These are phyloP conservation scores for Diplotaxis tenuifolia DNA, from an alignment of 345 rosid genomes.

Conservation along the genomic window DNA sequence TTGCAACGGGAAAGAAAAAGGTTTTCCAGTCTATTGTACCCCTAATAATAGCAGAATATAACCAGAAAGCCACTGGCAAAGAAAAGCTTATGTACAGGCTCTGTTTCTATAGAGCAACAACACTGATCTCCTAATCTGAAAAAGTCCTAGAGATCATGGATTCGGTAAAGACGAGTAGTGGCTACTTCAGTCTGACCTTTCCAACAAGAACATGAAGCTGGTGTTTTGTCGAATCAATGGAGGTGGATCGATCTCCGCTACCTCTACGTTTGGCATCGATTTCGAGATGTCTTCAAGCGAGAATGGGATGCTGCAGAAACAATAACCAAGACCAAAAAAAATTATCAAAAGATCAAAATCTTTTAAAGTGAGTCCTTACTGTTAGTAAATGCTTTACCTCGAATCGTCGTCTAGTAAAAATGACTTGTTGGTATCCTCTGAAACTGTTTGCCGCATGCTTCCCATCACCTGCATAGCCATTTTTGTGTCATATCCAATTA, in stretches of 20 bases:
- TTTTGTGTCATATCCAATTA: slow-evolving; percentile 2
- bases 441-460: slow-evolving; percentile 67
- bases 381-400: slow-evolving; percentile 45
- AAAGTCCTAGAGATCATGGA: slow-evolving; percentile 25
- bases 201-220: slow-evolving; percentile 75
- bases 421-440: slow-evolving; percentile 70
- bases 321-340: slow-evolving; percentile 3
- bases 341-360: neutral
- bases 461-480: slow-evolving; percentile 62
- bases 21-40: neutral
- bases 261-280: slow-evolving; percentile 65
- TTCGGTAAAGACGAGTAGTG: neutral
- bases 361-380: neutral
- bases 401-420: slow-evolving; percentile 91
- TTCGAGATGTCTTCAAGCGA: slow-evolving; percentile 80
- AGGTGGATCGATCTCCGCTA: slow-evolving; percentile 81
- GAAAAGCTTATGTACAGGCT: slow-evolving; percentile 15
- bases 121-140: slow-evolving; percentile 28
- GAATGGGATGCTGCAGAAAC: slow-evolving; percentile 79
- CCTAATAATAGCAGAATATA: neutral
- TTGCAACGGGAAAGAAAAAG: neutral
- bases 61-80: slow-evolving; percentile 28
- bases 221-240: slow-evolving; percentile 79
- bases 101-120: slow-evolving; percentile 15
- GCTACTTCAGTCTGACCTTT: slow-evolving; percentile 58